Evolutionary conservation across 2,329 filamentous ascomycete genomes (phyloP).

Genomic region (Akanthomyces muscarius): DNA sequence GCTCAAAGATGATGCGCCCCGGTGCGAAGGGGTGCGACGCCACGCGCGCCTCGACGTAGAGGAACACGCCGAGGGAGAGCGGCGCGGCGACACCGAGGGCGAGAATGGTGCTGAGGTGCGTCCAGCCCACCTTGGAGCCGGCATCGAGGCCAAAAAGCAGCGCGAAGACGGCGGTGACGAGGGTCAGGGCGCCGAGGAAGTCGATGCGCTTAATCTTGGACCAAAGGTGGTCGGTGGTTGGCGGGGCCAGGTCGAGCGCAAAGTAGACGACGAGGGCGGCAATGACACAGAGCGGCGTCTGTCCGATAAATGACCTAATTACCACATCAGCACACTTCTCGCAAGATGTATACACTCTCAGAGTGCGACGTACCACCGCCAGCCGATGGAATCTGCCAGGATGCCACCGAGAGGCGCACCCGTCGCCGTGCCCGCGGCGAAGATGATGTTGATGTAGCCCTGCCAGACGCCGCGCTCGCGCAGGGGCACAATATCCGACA

Average conservation of each 20-base stretch:
- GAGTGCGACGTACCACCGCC: constrained; percentile 57
- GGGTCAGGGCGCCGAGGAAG: constrained; percentile 64
- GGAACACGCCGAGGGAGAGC: constrained; percentile 61
- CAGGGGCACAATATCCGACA: constrained; percentile 64
- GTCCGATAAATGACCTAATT: constrained; percentile 63
- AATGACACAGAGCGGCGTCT: constrained; percentile 63
- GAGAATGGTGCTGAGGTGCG: constrained; percentile 51
- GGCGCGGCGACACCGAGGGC: constrained; percentile 50
- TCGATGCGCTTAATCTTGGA: constrained; percentile 65
- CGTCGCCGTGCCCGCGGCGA: constrained; percentile 60
- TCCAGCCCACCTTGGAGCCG: constrained; percentile 70
- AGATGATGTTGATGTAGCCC: constrained; percentile 68
- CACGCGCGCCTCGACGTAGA: constrained; percentile 63
- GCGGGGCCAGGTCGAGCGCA: constrained; percentile 61
- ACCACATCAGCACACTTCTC: too few relatives aligned
- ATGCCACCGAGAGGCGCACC: constrained; percentile 69
- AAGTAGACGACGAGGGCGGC: constrained; percentile 61
- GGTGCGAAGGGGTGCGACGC: constrained; percentile 72
- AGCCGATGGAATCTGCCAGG: constrained; percentile 68
- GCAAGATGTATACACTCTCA: too few relatives aligned
- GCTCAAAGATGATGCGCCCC: constrained; percentile 66
- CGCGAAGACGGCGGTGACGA: constrained; percentile 61
- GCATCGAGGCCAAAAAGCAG: constrained; percentile 68
- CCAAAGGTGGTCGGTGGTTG: constrained; percentile 58
- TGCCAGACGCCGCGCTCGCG: constrained; percentile 70